phyloP scores from a whole-genome alignment of 345 rosid genomes.

The Populus deltoides region DNA sequence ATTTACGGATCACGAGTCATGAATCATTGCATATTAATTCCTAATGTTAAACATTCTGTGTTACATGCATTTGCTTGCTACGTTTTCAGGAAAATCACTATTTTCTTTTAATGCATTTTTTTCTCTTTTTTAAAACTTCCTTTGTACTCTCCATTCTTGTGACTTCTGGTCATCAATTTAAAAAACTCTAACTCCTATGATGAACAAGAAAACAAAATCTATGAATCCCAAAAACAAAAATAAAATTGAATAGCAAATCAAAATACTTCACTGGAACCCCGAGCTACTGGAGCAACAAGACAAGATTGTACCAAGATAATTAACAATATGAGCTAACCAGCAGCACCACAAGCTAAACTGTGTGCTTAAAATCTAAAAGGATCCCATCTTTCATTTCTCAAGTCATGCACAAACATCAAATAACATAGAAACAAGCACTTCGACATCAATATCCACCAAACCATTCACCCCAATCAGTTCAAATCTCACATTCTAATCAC shows the following conservation, averaged over 20 bases:
- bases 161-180: not conserved
- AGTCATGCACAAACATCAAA: not conserved
- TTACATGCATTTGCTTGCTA: not conserved
- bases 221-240: not conserved
- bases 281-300: not conserved
- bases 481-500: not conserved
- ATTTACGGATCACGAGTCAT: not conserved
- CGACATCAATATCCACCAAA: not conserved
- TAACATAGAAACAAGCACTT: not conserved
- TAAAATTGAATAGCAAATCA: not conserved
- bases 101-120: not conserved
- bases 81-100: not conserved
- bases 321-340: not conserved
- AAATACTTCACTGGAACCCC: not conserved
- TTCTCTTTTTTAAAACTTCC: not conserved
- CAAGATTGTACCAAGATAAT: not conserved
- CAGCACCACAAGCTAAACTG: not conserved
- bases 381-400: constrained; percentile 3
- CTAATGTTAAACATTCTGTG: not conserved
- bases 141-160: not conserved
- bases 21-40: not conserved
- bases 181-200: not conserved
- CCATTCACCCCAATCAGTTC: not conserved
- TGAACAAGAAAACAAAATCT: not conserved
- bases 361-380: not conserved